Base-by-base conservation (phyloP, 768 basidiomycete species). In the Leccinum longicurvipes region DNA sequence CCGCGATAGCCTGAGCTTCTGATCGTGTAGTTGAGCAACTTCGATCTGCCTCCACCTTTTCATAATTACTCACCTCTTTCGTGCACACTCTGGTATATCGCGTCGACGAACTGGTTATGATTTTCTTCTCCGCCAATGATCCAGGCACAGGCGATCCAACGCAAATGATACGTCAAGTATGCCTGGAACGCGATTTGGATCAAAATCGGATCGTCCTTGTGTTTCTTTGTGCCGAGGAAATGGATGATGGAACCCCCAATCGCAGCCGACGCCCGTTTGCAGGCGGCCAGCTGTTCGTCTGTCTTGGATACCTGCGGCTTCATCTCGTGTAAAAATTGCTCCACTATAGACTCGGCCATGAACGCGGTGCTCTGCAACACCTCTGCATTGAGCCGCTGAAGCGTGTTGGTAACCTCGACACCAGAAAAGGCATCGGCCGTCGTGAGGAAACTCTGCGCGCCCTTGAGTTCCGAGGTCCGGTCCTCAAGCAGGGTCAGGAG, bases 301-400 rank as follows among this genome's bases (percentile, higher is more conserved):
- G 60, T 55, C 50, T 58, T 62, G 47, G 56, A 53, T 1, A 29
- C 59, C 49, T 42, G 59, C 1, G 24, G 36, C 25, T 36, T 32
- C 12, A 28, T 23, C 34, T 63, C 68, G 14, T 69, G 66, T 9
- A 63, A 67, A 65, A 77, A 76, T 1, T 72, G 49, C 47, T 81
- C 80, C 2, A 78, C 73, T 54, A 82, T 72, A 31, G 74, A 62
- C 54, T 82, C 81, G 1, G 80, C 75, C 54, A 82, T 73, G 53
- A 70, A 73, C 0, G 78, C 77, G 2, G 80, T 77, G 15, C 74
- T 74, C 60, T 83, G 79, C 29, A 74, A 73, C 28, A 82, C 77
- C 55, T 76, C 76, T 7, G 76, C 65, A 49, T 82, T 79, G n/a
- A 84, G 64, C 15, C 69, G 68, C 47, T 76, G 73, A 14, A 83